A percentile compares a stretch with the other conserved stretches of the same genome.
These are phyloP conservation scores for Rhizopogon rudus DNA, from an alignment of 768 basidiomycete species.

Conservation along the genomic window DNA sequence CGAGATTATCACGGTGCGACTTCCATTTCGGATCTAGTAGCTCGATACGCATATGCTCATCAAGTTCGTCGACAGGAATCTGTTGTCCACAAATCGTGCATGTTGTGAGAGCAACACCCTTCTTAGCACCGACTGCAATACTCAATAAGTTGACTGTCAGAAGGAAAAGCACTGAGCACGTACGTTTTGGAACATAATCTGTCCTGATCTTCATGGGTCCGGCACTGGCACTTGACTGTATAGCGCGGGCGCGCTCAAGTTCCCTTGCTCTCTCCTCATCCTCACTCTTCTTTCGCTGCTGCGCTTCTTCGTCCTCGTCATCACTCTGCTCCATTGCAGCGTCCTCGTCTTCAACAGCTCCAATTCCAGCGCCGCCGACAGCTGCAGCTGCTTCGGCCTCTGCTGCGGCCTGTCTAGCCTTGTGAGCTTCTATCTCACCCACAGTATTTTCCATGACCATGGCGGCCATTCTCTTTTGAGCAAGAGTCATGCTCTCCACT, in stretches of 20 bases:
- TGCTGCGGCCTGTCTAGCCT: constrained; percentile 77
- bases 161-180: constrained; percentile 25
- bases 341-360: constrained; percentile 45
- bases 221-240: constrained; percentile 75
- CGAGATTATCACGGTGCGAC: constrained; percentile 85
- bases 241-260: constrained; percentile 69
- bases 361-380: constrained; percentile 58
- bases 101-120: constrained; percentile 66
- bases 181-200: constrained; percentile 92
- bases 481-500: constrained; percentile 93
- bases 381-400: constrained; percentile 81
- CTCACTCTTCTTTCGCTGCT: constrained; percentile 51
- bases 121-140: constrained; percentile 56
- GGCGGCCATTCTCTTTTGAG: constrained; percentile 96
- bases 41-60: constrained; percentile 99
- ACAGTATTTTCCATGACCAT: constrained; percentile 97
- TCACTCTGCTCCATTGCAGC: constrained; percentile 80
- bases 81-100: constrained; percentile 96
- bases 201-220: constrained; percentile 93
- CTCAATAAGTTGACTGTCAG: constrained; percentile 3
- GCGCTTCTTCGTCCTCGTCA: constrained; percentile 70
- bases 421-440: constrained; percentile 80
- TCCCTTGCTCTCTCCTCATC: constrained; percentile 70
- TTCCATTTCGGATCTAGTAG: constrained; percentile 98
- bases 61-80: constrained; percentile 90